Base-by-base conservation (phyloP, 306 rosid genomes). In the Purshia tridentata region DNA sequence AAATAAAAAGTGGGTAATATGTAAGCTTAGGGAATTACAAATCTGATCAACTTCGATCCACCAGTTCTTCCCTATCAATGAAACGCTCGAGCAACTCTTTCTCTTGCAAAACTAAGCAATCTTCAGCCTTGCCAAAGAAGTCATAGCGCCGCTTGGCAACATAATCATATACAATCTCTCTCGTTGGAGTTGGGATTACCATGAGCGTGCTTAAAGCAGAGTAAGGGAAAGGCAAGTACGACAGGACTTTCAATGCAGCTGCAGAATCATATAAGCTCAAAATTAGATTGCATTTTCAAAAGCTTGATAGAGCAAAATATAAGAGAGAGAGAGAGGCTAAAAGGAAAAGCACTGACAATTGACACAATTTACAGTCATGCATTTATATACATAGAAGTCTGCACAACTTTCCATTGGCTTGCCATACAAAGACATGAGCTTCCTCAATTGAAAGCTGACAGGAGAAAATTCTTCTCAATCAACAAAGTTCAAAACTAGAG, bases 11-110 rank as follows among this genome's bases (percentile, higher is more conserved):
- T 58, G 41, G 16, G 9, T 29, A 4, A 58, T 2, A 13, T 8
- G 7, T 29, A 6, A 6, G 42, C 64, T 58, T 29, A 2, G 14
- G 19, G 20, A 9, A n/a, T 63, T 63, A 63, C 4, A 63, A 42
- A 63, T 63, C 68, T 0, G 68, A 5, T 5, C 9, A 20, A 65
- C 42, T 56, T 23, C 22, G 75, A 47, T 67, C 52, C 80, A 82
- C 73, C 62, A 92, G 39, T 81, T 92, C 98, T 19, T 92, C 94
- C 72, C 92, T 85, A 48, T 92, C 98, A 22, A 92, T 85, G 86
- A 92, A 92, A 73, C 92, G 98, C 55, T 88, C 96, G 16, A 90
- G 89, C 74, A 92, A 75, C 75, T 90, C 91, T 52, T 46, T 81
- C 76, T 88, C 96, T 70, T 63, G 67, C 78, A 92, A 79, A 77